Conservation (phyloP, 2,329 filamentous ascomycete species). For the Cladosporium sp. region DNA sequence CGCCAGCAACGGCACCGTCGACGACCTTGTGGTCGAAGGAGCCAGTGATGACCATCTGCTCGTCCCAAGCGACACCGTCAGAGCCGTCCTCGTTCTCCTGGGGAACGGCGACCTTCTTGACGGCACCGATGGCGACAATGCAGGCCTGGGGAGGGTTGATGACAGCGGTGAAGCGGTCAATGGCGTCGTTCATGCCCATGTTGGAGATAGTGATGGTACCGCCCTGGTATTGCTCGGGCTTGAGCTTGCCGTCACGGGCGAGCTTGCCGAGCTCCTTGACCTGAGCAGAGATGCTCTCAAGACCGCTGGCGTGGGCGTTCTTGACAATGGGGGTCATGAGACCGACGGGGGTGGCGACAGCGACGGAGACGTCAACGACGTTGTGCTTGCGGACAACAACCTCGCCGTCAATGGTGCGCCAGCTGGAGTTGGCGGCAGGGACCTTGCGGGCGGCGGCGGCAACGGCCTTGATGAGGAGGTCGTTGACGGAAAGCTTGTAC, state of each 20-base stretch:
- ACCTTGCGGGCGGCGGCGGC: conserved; percentile 87
- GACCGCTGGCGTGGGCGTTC: conserved; percentile 78
- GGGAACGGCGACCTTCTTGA: conserved; percentile 89
- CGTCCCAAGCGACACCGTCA: conserved; percentile 76
- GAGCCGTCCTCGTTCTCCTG: conserved; percentile 78
- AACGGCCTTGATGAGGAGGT: conserved; percentile 97
- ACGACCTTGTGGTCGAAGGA: conserved; percentile 99
- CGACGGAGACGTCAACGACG: conserved; percentile 90
- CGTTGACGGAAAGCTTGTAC: conserved; percentile 99
- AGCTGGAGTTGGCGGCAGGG: conserved; percentile 91
- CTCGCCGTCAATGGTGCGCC: conserved; percentile 72
- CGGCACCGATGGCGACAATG: conserved; percentile 91
- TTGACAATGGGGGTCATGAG: conserved; percentile 98
- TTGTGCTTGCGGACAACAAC: conserved; percentile 85
- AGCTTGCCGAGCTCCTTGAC: conserved; percentile 98
- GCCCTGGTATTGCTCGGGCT: conserved; percentile 98
- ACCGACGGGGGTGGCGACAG: conserved; percentile 85
- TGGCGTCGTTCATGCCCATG: conserved; percentile 98
- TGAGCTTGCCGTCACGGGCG: conserved; percentile 94
- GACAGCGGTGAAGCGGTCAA: conserved; percentile 95
- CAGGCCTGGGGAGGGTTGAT: conserved; percentile 98
- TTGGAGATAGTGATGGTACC: conserved; percentile 99
- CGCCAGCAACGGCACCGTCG: conserved; percentile 90
- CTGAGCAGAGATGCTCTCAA: conserved; percentile 79
- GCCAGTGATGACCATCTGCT: conserved; percentile 90